These are phyloP conservation scores for Yamadazyma dendronema DNA, from an alignment of 1,139 yeast species.

Conservation along the genomic window DNA sequence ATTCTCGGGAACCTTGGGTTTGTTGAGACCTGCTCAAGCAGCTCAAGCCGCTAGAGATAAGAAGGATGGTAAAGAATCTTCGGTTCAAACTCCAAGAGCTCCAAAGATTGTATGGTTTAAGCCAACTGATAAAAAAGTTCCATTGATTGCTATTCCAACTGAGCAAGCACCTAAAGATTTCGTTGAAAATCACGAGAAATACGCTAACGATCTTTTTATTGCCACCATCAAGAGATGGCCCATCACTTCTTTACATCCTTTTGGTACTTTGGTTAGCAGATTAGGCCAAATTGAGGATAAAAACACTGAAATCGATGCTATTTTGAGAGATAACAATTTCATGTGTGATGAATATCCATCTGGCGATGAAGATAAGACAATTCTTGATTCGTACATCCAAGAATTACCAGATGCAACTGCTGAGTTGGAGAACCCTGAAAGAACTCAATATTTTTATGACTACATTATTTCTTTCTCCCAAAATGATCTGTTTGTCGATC, in stretches of 20 bases:
- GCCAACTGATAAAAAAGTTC: constrained; percentile 96
- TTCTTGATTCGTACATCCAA: constrained; percentile 15
- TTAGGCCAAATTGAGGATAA: constrained; percentile 80
- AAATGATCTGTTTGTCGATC: constrained; percentile 62
- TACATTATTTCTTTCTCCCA: constrained; percentile 67
- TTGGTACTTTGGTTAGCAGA: constrained; percentile 88
- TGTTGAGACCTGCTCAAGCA: constrained; percentile 94
- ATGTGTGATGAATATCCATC: constrained; percentile 80
- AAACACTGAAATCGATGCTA: constrained; percentile 81
- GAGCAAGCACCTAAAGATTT: constrained; percentile 97
- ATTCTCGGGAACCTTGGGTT: constrained; percentile 89
- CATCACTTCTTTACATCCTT: constrained; percentile 95
- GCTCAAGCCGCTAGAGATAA: constrained; percentile 79
- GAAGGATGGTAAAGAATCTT: constrained; percentile 51
- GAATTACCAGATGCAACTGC: constrained; percentile 40
- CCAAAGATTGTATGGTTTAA: constrained; percentile 99
- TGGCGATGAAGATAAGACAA: constrained; percentile 27
- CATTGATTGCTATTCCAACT: constrained; percentile 95
- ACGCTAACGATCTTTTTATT: constrained; percentile 79
- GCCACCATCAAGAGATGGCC: constrained; percentile 99
- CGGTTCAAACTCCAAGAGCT: constrained; percentile 50
- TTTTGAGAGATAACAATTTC: constrained; percentile 89
- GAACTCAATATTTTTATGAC: constrained; percentile 62
- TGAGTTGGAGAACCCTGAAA: constrained; percentile 34
- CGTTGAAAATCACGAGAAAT: constrained; percentile 85